Evolutionary conservation across 1,284 basidiomycete genomes (phyloP), one percentile per base, ranked within the genome.

Genomic region (Puccinia hordei): DNA sequence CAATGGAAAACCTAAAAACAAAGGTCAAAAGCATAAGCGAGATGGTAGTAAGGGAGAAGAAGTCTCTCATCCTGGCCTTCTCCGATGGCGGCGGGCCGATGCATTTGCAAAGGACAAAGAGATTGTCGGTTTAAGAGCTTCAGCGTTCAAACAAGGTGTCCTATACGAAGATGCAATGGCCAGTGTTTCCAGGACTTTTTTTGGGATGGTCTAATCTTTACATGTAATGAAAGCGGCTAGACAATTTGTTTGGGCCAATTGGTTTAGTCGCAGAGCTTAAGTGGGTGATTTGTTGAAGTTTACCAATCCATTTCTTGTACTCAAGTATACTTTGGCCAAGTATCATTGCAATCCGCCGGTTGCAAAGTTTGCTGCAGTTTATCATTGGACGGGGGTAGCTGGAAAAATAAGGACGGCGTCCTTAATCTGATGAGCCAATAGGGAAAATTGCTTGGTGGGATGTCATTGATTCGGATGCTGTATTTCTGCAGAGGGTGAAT

Each of bases 211-310:
- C 49, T 89, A 88, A 84, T 87, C 90, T 86, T 89, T 90, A 84
- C 88, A 93, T 86, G 91, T 92, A 73, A 93, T 94, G 68, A 88
- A 93, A 80, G 89, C 89, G 30, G 92, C 94, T 35, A 90, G 93
- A 82, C 88, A 91, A 85, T 97, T 97, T 85, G 91, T 90, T 24
- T 92, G 95, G 85, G 90, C 90, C 17, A 91, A 93, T 86, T 95
- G 96, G 88, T 89, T 97, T 82, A 89, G 88, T 72, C 90, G 95
- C 57, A 90, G 53, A 51, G 77, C 77, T 24, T 68, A 79, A 72
- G 68, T 79, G 1, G 68, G 53, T 24, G 77, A 79, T 51, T 51
- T 79, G 41, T 22, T 99, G 86, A 96, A 95, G 86, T 97, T 98
- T 82, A 76, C 82, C 35, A 84, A 87, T 77, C 87, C 87, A 38